Conservation (phyloP, 2,329 filamentous ascomycete species). For the Shiraia sp. region DNA sequence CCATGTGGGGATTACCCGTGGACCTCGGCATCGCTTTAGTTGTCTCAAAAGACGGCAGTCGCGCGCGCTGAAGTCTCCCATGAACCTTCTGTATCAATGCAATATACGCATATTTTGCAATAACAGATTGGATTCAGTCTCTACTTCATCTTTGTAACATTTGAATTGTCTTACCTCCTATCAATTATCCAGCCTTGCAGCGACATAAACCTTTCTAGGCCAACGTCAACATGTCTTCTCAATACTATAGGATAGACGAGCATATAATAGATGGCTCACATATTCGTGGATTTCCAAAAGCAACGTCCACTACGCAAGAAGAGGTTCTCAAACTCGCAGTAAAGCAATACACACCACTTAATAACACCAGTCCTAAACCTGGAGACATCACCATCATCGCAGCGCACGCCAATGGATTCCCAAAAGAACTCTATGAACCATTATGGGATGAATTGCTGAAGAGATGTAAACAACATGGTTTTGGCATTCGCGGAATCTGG, state of each 20-base stretch:
- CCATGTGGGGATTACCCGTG: too few species aligned
- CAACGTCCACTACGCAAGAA: constrained; percentile 73
- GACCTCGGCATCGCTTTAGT: too few species aligned
- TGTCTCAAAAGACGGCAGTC: too few species aligned
- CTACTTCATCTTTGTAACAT: neutral
- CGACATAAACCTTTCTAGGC: neutral
- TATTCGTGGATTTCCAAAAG: constrained; percentile 78
- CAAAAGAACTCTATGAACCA: constrained; percentile 94
- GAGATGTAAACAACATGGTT: constrained; percentile 59
- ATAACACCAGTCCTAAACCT: constrained; percentile 67
- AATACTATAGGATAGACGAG: constrained; percentile 68
- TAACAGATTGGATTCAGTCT: neutral
- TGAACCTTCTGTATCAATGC: too few species aligned
- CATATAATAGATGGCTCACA: constrained; percentile 71
- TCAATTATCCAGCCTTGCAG: neutral
- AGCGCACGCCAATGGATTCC: constrained; percentile 89
- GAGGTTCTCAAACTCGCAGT: constrained; percentile 73
- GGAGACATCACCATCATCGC: constrained; percentile 85
- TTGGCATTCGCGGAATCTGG: constrained; percentile 81
- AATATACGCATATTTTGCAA: neutral
- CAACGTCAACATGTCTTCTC: constrained; percentile 41
- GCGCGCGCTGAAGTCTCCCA: too few species aligned
- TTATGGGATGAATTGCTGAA: constrained; percentile 81
- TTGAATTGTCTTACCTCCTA: neutral
- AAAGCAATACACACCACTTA: constrained; percentile 84